phyloP scores from a whole-genome alignment of 73 alveolate species.

The Blepharisma stoltei region DNA sequence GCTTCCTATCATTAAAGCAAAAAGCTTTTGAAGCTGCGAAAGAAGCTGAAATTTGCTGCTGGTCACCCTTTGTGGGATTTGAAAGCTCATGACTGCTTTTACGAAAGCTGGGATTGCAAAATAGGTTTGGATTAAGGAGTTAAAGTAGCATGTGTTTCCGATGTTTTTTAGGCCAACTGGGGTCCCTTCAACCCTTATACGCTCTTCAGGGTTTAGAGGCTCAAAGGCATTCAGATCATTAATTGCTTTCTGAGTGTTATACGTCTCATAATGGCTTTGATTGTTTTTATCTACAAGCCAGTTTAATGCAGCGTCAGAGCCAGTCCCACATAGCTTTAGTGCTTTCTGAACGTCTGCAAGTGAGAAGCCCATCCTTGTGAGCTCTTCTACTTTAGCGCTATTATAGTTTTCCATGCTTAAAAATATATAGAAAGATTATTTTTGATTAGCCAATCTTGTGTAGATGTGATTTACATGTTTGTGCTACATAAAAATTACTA shows the following conservation, averaged over 20 bases:
- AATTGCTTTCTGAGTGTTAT: too few species aligned
- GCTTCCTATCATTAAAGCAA: constrained; percentile 55
- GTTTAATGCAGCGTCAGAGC: too few species aligned
- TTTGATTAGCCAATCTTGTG: too few species aligned
- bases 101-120: constrained; percentile 68
- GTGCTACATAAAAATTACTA: constrained; percentile 21
- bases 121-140: constrained; percentile 67
- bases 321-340: too few species aligned
- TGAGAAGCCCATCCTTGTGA: too few species aligned
- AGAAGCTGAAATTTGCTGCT: constrained; percentile 25
- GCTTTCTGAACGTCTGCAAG: too few species aligned
- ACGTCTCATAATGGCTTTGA: too few species aligned
- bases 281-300: too few species aligned
- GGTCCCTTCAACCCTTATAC: constrained; percentile 45
- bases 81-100: constrained; percentile 47
- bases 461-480: too few species aligned
- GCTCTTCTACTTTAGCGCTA: too few species aligned
- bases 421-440: too few species aligned
- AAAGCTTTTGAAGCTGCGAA: constrained; percentile 40
- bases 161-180: constrained; percentile 81
- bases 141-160: constrained; percentile 85
- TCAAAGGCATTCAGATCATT: constrained; percentile 16
- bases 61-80: constrained; percentile 32
- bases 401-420: too few species aligned
- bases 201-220: constrained; percentile 56